phyloP scores from a whole-genome alignment of 1,284 basidiomycete genomes.

The Agaricales sp. region DNA sequence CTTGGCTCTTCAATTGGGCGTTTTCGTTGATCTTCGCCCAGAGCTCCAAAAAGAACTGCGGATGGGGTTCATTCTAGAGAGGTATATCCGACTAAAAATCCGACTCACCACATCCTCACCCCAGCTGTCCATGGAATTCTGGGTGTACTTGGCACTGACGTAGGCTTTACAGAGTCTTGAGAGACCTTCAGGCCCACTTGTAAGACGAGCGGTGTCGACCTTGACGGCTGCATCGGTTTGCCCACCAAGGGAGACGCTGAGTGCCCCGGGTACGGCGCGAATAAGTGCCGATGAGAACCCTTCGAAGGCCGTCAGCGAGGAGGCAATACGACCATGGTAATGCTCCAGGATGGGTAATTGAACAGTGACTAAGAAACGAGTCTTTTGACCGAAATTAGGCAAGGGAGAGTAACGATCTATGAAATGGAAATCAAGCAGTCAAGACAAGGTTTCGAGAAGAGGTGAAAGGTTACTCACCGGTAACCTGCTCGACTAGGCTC shows the following conservation, averaged over 20 bases:
- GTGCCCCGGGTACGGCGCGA: slow-evolving; percentile 84
- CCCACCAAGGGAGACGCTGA: slow-evolving; percentile 39
- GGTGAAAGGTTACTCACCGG: slow-evolving; percentile 37
- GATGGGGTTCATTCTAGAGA: slow-evolving; percentile 2
- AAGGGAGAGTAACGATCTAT: slow-evolving; percentile 84
- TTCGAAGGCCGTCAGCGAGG: slow-evolving; percentile 90
- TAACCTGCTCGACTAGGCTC: slow-evolving; percentile 81
- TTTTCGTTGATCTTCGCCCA: slow-evolving; percentile 67
- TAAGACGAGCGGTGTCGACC: slow-evolving; percentile 51
- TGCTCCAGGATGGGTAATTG: slow-evolving; percentile 79
- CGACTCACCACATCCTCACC: slow-evolving; percentile 72
- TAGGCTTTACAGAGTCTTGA: slow-evolving; percentile 77
- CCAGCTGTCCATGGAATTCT: slow-evolving; percentile 63
- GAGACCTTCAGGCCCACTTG: slow-evolving; percentile 71
- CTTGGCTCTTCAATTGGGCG: slow-evolving; percentile 41
- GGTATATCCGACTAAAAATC: slow-evolving; percentile 5
- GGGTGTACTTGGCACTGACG: slow-evolving; percentile 67
- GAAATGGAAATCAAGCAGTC: slow-evolving; percentile 1
- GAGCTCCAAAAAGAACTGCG: slow-evolving; percentile 82
- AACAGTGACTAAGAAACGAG: slow-evolving; percentile 74
- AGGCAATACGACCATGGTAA: slow-evolving; percentile 71
- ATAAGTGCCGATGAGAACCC: slow-evolving; percentile 80
- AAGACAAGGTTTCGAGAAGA: neutral
- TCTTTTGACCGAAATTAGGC: slow-evolving; percentile 67
- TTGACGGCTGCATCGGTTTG: slow-evolving; percentile 36